Percentiles rank a stretch among this genome's conserved stretches.
Conservation (phyloP, 2,329 filamentous ascomycete species). For the Graphiopsis chlorocephala region DNA sequence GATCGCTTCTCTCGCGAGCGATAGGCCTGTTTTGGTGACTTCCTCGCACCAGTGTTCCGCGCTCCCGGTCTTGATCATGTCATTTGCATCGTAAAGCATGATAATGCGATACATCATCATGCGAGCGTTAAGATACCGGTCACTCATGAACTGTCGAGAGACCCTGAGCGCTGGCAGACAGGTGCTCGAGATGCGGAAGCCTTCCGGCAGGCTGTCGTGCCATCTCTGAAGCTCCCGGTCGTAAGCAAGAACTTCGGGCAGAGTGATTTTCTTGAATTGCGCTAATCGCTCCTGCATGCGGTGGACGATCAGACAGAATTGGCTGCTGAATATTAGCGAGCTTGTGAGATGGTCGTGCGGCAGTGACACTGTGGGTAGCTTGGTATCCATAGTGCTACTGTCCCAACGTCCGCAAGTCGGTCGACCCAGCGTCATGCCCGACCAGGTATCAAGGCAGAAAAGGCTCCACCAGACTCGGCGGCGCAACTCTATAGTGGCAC, state of each 20-base stretch:
- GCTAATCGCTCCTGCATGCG: neutral
- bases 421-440: neutral
- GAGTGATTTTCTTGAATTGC: neutral
- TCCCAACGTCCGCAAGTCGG: neutral
- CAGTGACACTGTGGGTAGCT: neutral
- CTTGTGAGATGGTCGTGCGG: neutral
- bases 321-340: neutral
- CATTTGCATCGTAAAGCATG: neutral
- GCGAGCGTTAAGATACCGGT: neutral
- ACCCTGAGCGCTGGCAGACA: neutral
- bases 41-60: neutral
- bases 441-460: neutral
- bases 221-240: neutral
- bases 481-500: neutral
- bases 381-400: neutral
- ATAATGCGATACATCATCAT: neutral
- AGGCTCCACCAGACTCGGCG: neutral
- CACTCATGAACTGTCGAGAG: neutral
- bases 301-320: neutral
- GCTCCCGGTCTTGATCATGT: neutral
- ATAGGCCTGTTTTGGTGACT: neutral
- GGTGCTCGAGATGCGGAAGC: neutral
- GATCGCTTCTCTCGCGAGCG: neutral
- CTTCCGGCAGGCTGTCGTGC: neutral
- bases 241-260: neutral